Evolutionary conservation across 2,329 filamentous ascomycete genomes (phyloP).

Genomic region (Aspergillus ruber): DNA sequence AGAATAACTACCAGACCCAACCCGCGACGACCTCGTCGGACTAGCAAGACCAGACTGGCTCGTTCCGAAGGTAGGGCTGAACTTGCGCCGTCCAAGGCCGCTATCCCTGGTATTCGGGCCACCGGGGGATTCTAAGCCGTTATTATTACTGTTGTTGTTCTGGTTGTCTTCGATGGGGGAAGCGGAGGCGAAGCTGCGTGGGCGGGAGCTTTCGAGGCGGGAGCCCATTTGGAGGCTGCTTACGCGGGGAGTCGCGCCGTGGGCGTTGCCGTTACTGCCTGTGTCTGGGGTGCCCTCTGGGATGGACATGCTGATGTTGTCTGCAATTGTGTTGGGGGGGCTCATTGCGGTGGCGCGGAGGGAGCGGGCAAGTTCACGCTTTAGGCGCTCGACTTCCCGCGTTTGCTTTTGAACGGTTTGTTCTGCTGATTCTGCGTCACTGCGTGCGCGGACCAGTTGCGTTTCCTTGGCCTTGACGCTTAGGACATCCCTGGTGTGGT

Average conservation of each 20-base stretch:
- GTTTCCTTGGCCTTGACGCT: constrained; percentile 99
- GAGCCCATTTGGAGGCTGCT: constrained; percentile 31
- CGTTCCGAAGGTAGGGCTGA: constrained; percentile 37
- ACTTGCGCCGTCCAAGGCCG: constrained; percentile 34
- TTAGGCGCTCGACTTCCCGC: constrained; percentile 85
- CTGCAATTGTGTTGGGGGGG: constrained; percentile 30
- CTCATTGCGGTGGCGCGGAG: constrained; percentile 36
- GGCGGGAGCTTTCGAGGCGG: constrained; percentile 35
- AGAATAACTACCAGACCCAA: constrained; percentile 31
- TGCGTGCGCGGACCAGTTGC: constrained; percentile 83
- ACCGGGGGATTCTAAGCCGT: constrained; percentile 31
- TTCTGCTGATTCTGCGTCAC: constrained; percentile 83
- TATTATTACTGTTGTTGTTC: constrained; percentile 38
- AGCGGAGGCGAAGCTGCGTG: constrained; percentile 38
- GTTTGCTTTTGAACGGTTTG: constrained; percentile 76
- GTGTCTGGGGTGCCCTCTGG: constrained; percentile 46
- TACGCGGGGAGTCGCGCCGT: constrained; percentile 14
- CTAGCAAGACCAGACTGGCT: constrained; percentile 31
- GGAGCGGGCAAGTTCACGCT: constrained; percentile 65
- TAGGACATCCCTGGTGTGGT: constrained; percentile 89
- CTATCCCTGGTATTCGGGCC: constrained; percentile 24
- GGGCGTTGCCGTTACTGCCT: constrained; percentile 20
- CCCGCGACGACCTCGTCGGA: constrained; percentile 30
- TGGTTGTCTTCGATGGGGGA: constrained; percentile 70
- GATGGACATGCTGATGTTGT: constrained; percentile 48